Evolutionary conservation across 2,329 filamentous ascomycete species (phyloP).

Genomic region (Pestalotiopsis sp.): DNA sequence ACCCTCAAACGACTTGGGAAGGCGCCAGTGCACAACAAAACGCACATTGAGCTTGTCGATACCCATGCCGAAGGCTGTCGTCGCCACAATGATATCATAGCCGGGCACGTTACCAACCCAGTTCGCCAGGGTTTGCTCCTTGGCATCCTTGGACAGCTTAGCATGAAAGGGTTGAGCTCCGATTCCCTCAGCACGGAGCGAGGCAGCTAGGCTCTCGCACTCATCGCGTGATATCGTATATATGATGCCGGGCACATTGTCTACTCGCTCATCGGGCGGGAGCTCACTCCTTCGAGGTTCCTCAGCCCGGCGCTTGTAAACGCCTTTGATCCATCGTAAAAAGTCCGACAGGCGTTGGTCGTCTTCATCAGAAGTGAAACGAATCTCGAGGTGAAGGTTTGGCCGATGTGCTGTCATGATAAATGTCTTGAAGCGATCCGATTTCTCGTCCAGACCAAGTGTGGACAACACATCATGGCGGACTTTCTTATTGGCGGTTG

Average conservation of each 20-base stretch:
- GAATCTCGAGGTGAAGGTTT: conserved; percentile 89
- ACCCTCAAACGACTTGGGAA: conserved; percentile 92
- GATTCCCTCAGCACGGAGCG: conserved; percentile 68
- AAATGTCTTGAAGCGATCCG: conserved; percentile 69
- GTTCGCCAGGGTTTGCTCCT: conserved; percentile 68
- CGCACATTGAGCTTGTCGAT: conserved; percentile 95
- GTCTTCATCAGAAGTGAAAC: conserved; percentile 77
- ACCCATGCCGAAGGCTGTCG: conserved; percentile 96
- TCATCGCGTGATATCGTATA: conserved; percentile 77
- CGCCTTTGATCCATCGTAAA: conserved; percentile 72
- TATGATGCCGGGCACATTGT: conserved; percentile 75
- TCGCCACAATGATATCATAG: conserved; percentile 92
- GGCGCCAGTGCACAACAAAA: conserved; percentile 92
- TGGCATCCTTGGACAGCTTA: conserved; percentile 66
- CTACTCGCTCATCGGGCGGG: conserved; percentile 53
- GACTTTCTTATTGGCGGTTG: conserved; percentile 82
- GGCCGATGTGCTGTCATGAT: conserved; percentile 81
- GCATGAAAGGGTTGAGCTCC: conserved; percentile 75
- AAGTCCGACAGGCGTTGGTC: conserved; percentile 75
- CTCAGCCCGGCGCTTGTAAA: conserved; percentile 68
- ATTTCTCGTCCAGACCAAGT: conserved; percentile 64
- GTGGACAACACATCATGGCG: conserved; percentile 80
- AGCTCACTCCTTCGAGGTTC: conserved; percentile 63
- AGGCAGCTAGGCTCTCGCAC: conserved; percentile 70
- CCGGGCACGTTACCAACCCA: conserved; percentile 75